These are phyloP conservation scores for Multifurca ochricompacta DNA, from an alignment of 768 basidiomycete genomes.

Conservation along the genomic window DNA sequence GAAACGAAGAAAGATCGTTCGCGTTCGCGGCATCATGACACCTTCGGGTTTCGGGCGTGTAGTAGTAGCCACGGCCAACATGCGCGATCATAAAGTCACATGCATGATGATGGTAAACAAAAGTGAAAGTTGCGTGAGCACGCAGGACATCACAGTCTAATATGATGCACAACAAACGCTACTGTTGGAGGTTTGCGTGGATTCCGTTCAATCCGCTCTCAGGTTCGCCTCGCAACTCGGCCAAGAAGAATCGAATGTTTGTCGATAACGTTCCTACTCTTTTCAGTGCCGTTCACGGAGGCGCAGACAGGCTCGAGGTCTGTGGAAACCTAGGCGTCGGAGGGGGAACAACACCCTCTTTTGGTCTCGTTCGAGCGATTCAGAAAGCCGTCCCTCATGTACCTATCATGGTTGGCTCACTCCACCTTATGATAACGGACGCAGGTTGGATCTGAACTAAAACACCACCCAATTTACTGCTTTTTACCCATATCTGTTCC, in stretches of 20 bases:
- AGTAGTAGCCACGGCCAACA: too few species aligned
- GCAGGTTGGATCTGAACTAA: not conserved
- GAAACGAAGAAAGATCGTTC: too few species aligned
- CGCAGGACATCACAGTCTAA: too few species aligned
- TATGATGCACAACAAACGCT: not conserved
- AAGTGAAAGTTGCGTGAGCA: too few species aligned
- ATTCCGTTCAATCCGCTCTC: conserved; percentile 12
- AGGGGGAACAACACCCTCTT: conserved; percentile 75
- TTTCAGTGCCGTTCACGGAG: conserved; percentile 57
- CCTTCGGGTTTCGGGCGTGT: too few species aligned
- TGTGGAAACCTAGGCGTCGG: conserved; percentile 64
- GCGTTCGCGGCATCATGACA: too few species aligned
- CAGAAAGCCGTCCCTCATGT: conserved; percentile 39
- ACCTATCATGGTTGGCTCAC: conserved; percentile 63
- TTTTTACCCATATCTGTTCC: not conserved
- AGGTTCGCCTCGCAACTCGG: conserved; percentile 3
- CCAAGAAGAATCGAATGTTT: not conserved
- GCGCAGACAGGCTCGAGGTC: conserved; percentile 70
- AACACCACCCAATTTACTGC: not conserved
- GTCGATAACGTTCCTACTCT: not conserved
- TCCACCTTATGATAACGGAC: not conserved
- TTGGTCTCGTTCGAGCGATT: conserved; percentile 62
- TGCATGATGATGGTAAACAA: too few species aligned
- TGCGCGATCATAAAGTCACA: too few species aligned
- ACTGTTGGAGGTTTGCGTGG: conserved; percentile 13